phyloP scores from a whole-genome alignment of 2,329 filamentous ascomycete genomes.

The Ambrosiella cleistominuta region DNA sequence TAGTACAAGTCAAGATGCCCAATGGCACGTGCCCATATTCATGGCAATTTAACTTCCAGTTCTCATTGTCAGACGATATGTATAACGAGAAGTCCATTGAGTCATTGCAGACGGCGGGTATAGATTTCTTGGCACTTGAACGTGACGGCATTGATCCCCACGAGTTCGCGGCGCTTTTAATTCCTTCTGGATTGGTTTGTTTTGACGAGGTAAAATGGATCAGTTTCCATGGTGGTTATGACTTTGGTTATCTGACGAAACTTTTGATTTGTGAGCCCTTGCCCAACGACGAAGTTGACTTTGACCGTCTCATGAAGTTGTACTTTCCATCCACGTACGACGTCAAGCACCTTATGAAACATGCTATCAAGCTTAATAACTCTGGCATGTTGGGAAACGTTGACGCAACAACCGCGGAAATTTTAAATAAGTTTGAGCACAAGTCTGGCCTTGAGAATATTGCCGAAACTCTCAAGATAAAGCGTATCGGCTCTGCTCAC shows the following conservation, averaged over 20 bases:
- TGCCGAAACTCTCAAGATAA: constrained; percentile 80
- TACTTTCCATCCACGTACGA: constrained; percentile 92
- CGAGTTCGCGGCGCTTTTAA: constrained; percentile 76
- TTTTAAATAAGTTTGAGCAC: constrained; percentile 69
- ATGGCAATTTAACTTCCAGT: constrained; percentile 99
- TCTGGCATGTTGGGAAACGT: constrained; percentile 44
- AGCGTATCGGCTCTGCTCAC: constrained; percentile 72
- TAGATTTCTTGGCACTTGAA: constrained; percentile 72
- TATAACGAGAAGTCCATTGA: constrained; percentile 91
- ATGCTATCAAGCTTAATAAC: constrained; percentile 55
- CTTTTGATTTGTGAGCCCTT: constrained; percentile 68
- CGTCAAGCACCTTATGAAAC: constrained; percentile 93
- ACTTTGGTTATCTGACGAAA: constrained; percentile 95
- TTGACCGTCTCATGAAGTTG: constrained; percentile 71
- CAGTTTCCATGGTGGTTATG: constrained; percentile 93
- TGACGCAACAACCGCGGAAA: constrained; percentile 49
- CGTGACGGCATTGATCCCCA: constrained; percentile 79
- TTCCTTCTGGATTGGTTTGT: constrained; percentile 79
- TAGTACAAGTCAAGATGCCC: constrained; percentile 19
- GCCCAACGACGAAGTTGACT: constrained; percentile 77
- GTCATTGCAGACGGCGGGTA: constrained; percentile 76
- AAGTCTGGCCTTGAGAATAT: constrained; percentile 89
- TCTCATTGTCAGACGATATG: constrained; percentile 90
- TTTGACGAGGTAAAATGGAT: constrained; percentile 87
- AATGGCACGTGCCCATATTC: constrained; percentile 55